Conservation (phyloP, 768 basidiomycete genomes). For the Tylopilus balloui region DNA sequence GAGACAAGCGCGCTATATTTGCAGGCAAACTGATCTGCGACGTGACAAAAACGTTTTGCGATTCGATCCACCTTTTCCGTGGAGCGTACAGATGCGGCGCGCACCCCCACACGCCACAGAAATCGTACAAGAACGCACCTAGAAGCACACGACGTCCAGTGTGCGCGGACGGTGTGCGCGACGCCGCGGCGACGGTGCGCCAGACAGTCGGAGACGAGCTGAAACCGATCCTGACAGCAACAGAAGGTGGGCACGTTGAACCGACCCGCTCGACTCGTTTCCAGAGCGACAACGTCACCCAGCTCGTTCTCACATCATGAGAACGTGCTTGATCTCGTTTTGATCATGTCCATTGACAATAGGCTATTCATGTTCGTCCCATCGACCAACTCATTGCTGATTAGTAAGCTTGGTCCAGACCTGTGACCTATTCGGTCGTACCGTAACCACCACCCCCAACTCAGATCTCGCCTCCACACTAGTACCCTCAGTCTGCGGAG, state of each 20-base stretch:
- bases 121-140: neutral
- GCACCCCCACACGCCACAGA: conserved; percentile 22
- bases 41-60: conserved; percentile 8
- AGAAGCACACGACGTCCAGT: neutral
- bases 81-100: neutral
- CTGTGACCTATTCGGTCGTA: neutral
- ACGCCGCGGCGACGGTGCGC: no score
- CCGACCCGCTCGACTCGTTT: conserved; percentile 14
- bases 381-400: no score
- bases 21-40: conserved; percentile 6
- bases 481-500: conserved; percentile 20
- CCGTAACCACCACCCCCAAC: conserved; percentile 20
- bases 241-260: neutral
- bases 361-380: no score
- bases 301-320: conserved; percentile 5
- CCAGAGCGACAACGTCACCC: conserved; percentile 25
- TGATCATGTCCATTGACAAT: neutral
- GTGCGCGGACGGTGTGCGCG: neutral
- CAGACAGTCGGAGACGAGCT: conserved; percentile 15
- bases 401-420: neutral
- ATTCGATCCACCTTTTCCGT: conserved; percentile 16
- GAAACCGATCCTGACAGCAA: neutral
- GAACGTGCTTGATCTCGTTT: conserved; percentile 14
- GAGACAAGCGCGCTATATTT: conserved; percentile 19
- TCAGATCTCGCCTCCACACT: neutral